Percentiles rank a stretch among this genome's conserved stretches.
Conservation (phyloP, 2,329 filamentous ascomycete species). For the Ascochyta rabiei region DNA sequence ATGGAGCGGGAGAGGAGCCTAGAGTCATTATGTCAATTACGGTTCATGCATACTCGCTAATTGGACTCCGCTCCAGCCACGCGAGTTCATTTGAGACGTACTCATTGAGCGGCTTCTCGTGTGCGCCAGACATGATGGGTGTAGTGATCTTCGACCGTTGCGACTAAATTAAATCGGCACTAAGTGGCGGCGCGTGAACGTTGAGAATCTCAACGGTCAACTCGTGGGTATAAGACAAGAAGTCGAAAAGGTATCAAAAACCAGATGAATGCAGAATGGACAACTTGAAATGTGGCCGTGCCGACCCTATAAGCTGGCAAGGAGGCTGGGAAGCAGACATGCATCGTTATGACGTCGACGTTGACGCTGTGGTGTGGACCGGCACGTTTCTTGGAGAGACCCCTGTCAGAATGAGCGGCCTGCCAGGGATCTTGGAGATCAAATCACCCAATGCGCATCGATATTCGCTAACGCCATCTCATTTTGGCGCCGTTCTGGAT, state of each 20-base stretch:
- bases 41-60: neutral
- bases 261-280: slow-evolving; percentile 11
- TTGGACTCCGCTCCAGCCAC: neutral
- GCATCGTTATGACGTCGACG: slow-evolving; percentile 40
- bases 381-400: slow-evolving; percentile 31
- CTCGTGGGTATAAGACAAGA: slow-evolving; percentile 9
- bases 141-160: slow-evolving; percentile 20
- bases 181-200: slow-evolving; percentile 15
- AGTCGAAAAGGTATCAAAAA: slow-evolving; percentile 5
- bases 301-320: slow-evolving; percentile 29
- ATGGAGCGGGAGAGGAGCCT: slow-evolving; percentile 61
- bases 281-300: slow-evolving; percentile 30
- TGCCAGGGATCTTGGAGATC: slow-evolving; percentile 36
- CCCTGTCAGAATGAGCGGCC: slow-evolving; percentile 34
- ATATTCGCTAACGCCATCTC: slow-evolving; percentile 18
- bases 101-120: slow-evolving; percentile 46
- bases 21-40: slow-evolving; percentile 1
- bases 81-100: slow-evolving; percentile 20
- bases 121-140: slow-evolving; percentile 32
- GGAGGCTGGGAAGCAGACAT: slow-evolving; percentile 32
- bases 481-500: slow-evolving; percentile 20
- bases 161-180: slow-evolving; percentile 23
- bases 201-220: slow-evolving; percentile 17
- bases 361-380: slow-evolving; percentile 31
- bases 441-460: slow-evolving; percentile 37